These are phyloP conservation scores for Lactarius tabidus DNA, from an alignment of 768 basidiomycete genomes.

Conservation along the genomic window DNA sequence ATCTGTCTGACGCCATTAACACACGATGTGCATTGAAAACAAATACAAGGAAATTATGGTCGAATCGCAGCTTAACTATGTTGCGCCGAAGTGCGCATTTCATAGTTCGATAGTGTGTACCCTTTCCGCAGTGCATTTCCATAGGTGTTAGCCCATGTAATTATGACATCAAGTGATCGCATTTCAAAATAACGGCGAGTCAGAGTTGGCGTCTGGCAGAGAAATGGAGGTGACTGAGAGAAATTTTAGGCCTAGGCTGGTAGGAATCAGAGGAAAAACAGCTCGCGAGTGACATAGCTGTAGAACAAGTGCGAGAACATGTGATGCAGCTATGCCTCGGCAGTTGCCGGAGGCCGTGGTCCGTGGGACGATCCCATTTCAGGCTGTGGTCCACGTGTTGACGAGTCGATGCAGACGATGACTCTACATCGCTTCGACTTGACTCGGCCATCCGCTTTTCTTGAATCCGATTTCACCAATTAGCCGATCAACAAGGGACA, in stretches of 20 bases:
- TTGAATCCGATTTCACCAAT: neutral
- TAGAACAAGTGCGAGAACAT: too few relatives aligned
- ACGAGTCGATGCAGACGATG: neutral
- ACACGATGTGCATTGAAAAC: neutral
- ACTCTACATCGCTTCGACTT: neutral
- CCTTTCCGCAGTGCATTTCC: neutral
- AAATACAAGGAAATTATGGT: neutral
- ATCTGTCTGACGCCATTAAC: neutral
- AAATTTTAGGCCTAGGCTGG: neutral
- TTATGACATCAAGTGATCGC: conserved; percentile 1
- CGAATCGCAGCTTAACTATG: neutral
- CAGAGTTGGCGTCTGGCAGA: neutral
- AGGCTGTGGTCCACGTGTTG: neutral
- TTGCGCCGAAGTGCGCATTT: neutral
- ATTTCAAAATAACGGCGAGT: conserved; percentile 1
- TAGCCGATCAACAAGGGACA: neutral
- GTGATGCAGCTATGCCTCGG: neutral
- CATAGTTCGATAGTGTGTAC: neutral
- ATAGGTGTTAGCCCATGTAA: neutral
- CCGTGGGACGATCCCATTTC: neutral
- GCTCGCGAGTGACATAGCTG: too few relatives aligned
- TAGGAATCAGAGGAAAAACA: neutral
- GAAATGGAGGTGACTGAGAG: neutral
- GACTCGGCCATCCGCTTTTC: neutral
- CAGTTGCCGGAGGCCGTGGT: neutral